Evolutionary conservation across 1,284 basidiomycete species (phyloP), one percentile per base, ranked within the genome.

Genomic region (Bondarzewia mesenterica): DNA sequence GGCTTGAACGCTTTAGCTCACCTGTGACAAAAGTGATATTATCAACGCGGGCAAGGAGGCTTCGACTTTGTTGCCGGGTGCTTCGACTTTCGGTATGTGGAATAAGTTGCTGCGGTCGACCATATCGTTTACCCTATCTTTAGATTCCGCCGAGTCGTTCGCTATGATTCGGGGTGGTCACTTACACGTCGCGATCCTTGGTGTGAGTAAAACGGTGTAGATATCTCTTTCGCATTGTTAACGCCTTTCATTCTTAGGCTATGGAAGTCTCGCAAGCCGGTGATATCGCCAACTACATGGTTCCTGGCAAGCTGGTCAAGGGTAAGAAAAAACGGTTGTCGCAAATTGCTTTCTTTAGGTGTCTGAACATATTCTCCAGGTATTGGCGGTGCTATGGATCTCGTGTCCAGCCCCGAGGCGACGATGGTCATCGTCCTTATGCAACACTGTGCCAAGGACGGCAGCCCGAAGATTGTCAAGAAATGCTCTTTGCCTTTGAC

Each of bases 261-360:
- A 92, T 98, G 83, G 85, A 98, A 74, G 93, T 97, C 45, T 92
- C 91, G 3, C 82, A 88, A 57, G 82, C 82, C 21, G 95, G 94
- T 51, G 93, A 98, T 63, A 86, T 98, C 52, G 94, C 95, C 46
- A 98, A 98, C 73, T 98, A 91, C 64, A 97, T 96, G 93, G 92
- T 97, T 57, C 93, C 93, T 12, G 90, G 91, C 25, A 93, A 94
- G 68, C 79, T 94, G 62, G 80, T 93, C 42, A 93, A 92, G 73
- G 90, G 89, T 75, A 55, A 61, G 23, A 15, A n/a, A 27, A 43
- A 20, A 12, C 7, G 42, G n/a, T 27, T 21, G 25, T 35, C 37
- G 52, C 20, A 45, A 39, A n/a, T 4, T 37, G 10, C 37, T 4
- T 10, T 12, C 18, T 22, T n/a, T 6, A 41, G 15, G 3, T 38